These are phyloP conservation scores for Plantago rigida DNA, from an alignment of 305 asterid genomes.

Conservation along the genomic window DNA sequence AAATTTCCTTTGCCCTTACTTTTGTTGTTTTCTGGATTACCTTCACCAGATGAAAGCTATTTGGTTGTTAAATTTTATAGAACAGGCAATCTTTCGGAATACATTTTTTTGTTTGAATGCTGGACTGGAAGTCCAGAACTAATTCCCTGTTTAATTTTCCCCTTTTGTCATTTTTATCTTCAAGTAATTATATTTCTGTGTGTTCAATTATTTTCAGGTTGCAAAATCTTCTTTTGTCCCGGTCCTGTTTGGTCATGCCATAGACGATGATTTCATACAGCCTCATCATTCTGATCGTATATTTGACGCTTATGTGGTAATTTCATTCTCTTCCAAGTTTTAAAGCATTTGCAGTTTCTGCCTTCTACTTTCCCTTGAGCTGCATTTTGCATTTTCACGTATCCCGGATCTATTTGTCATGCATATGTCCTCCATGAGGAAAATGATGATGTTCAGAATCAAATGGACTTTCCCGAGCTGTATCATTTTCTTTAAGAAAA, in stretches of 20 bases:
- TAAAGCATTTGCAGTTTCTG: background rate
- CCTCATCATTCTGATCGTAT: constrained; percentile 92
- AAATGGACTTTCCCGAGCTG: no score
- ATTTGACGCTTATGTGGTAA: constrained; percentile 72
- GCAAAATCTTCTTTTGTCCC: constrained; percentile 86
- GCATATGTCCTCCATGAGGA: background rate
- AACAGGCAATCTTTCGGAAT: background rate
- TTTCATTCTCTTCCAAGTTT: constrained; percentile 8
- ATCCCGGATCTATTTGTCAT: background rate
- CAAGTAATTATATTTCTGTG: constrained; percentile 6
- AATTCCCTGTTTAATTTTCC: no score
- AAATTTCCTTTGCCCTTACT: no score
- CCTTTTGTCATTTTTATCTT: background rate
- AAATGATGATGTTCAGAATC: no score
- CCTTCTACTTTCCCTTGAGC: background rate
- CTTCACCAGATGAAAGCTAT: background rate
- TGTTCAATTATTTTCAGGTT: constrained; percentile 36
- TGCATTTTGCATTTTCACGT: background rate
- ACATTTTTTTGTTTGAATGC: background rate
- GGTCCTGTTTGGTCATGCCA: constrained; percentile 75
- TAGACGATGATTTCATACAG: constrained; percentile 77
- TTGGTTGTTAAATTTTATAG: background rate
- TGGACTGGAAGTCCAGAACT: background rate
- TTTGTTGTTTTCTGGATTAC: no score
- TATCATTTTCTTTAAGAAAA: no score